A percentile compares a stretch with the other conserved stretches of the same genome.
These are phyloP conservation scores for Talaromyces pinophilus DNA, from an alignment of 2,329 filamentous ascomycete genomes.

Conservation along the genomic window DNA sequence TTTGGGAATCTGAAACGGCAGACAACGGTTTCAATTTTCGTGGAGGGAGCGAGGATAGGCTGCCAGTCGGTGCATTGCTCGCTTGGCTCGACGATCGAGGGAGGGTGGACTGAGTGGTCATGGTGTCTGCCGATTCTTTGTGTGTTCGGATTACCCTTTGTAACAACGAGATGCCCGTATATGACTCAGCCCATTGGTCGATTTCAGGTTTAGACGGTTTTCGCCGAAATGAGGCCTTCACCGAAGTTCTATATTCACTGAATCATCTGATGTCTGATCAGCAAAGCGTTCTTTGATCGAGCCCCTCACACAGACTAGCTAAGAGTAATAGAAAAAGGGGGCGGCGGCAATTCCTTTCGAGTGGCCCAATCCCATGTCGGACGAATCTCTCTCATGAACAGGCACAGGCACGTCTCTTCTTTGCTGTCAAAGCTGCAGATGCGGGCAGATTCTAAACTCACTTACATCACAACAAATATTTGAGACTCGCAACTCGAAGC, in stretches of 20 bases:
- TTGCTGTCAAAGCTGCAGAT: constrained; percentile 6
- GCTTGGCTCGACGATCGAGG: constrained; percentile 64
- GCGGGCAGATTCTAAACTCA: constrained; percentile 4
- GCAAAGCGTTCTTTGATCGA: not conserved
- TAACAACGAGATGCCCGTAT: not conserved
- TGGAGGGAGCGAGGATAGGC: constrained; percentile 72
- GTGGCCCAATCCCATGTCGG: not conserved
- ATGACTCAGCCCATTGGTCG: constrained; percentile 5
- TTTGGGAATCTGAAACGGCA: constrained; percentile 49
- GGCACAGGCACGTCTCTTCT: not conserved
- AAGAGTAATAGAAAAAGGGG: not conserved
- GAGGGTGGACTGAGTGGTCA: constrained; percentile 57
- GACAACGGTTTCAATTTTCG: constrained; percentile 68
- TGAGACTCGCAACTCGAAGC: constrained; percentile 1
- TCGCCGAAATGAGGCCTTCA: constrained; percentile 9
- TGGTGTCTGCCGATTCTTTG: constrained; percentile 19
- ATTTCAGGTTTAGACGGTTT: not conserved
- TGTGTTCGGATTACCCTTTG: not conserved
- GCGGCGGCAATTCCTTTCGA: not conserved
- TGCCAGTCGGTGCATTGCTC: constrained; percentile 68
- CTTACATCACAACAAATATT: constrained; percentile 7
- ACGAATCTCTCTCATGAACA: constrained; percentile 2
- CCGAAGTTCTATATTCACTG: constrained; percentile 9
- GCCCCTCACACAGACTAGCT: not conserved
- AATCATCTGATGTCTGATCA: constrained; percentile 12